Evolutionary conservation across 106 monocot genomes (phyloP).

Genomic region (Acanthochlamys bracteata): DNA sequence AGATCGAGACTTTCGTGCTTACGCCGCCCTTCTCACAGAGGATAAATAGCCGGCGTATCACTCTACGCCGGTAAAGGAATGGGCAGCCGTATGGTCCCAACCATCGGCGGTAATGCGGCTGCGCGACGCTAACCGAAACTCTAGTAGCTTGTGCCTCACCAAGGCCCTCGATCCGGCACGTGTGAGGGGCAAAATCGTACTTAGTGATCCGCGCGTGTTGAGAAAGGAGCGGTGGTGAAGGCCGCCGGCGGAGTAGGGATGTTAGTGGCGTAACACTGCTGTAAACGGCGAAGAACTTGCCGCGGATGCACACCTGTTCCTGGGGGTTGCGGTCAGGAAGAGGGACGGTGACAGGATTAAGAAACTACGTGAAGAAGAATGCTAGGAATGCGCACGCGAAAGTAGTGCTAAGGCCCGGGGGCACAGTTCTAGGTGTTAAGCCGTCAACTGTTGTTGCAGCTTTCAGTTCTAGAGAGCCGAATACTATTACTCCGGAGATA

Average conservation of each 20-base stretch:
- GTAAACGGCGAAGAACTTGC: slow-evolving; percentile 52
- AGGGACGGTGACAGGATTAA: slow-evolving; percentile 28
- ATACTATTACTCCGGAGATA: slow-evolving; percentile 32
- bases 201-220: slow-evolving; percentile 51
- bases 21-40: slow-evolving; percentile 14
- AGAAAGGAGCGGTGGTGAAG: slow-evolving; percentile 55
- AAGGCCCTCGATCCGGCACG: slow-evolving; percentile 27
- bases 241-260: slow-evolving; percentile 50
- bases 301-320: slow-evolving; percentile 49
- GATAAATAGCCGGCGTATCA: slow-evolving; percentile 25
- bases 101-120: slow-evolving; percentile 10
- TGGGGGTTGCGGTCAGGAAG: slow-evolving; percentile 41
- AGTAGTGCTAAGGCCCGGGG: slow-evolving; percentile 32
- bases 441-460: slow-evolving; percentile 54
- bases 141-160: slow-evolving; percentile 36
- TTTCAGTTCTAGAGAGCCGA: slow-evolving; percentile 51
- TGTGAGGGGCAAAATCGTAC: slow-evolving; percentile 42
- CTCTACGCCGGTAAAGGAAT: slow-evolving; percentile 31
- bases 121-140: slow-evolving; percentile 7
- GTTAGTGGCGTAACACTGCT: slow-evolving; percentile 51
- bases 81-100: slow-evolving; percentile 13
- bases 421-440: slow-evolving; percentile 38
- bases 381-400: slow-evolving; percentile 18
- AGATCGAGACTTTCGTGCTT: slow-evolving; percentile 44
- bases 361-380: slow-evolving; percentile 17